Conservation (phyloP, 2,329 filamentous ascomycete genomes). For the Talaromyces sp. region DNA sequence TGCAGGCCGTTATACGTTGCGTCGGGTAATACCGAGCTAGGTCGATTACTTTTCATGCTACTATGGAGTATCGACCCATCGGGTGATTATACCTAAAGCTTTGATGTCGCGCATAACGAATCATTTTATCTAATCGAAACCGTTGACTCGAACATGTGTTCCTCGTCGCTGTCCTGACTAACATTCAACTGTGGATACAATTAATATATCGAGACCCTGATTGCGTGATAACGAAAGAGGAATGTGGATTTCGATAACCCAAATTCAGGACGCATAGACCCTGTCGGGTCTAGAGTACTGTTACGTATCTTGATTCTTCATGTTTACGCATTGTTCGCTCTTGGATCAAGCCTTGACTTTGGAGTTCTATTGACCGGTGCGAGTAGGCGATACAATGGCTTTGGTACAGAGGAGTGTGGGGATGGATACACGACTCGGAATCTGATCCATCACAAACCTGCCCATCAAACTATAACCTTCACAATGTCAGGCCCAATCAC, state of each 20-base stretch:
- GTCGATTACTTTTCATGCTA: background rate
- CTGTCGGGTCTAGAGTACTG: background rate
- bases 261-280: background rate
- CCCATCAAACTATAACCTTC: background rate
- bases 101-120: background rate
- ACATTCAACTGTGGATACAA: background rate
- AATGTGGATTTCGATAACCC: background rate
- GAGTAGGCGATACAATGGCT: background rate
- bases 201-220: background rate
- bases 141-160: slow-evolving; percentile 2
- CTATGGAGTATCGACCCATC: background rate
- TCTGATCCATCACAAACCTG: background rate
- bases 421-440: background rate
- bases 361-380: background rate
- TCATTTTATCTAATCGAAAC: background rate
- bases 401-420: background rate
- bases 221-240: background rate
- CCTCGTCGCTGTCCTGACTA: background rate
- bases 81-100: too few species aligned
- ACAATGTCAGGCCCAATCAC: background rate
- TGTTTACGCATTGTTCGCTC: background rate
- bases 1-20: slow-evolving; percentile 1
- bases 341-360: background rate
- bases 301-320: background rate
- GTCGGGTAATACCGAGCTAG: background rate